These are phyloP conservation scores for Penicillium sp. DNA, from an alignment of 2,329 filamentous ascomycete species.

Conservation along the genomic window DNA sequence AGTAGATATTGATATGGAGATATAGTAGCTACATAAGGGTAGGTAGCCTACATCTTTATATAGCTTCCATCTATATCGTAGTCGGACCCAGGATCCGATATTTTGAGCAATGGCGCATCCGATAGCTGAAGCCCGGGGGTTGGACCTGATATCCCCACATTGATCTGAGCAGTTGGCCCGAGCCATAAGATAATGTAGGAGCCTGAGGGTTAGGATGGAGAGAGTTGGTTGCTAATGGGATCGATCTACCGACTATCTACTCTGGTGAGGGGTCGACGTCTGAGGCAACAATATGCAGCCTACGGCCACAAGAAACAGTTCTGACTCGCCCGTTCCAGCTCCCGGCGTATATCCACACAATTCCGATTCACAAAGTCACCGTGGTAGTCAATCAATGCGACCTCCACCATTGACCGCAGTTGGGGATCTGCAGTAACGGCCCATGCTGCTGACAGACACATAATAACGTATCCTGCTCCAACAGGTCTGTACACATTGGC, in stretches of 20 bases:
- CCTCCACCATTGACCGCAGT: constrained; percentile 16
- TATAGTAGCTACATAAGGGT: too few relatives aligned
- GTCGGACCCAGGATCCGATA: too few relatives aligned
- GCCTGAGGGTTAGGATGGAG: too few relatives aligned
- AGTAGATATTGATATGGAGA: too few relatives aligned
- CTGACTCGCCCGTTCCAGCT: constrained; percentile 12
- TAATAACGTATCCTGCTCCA: constrained; percentile 30
- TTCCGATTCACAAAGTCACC: constrained; percentile 21
- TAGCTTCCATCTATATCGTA: too few relatives aligned
- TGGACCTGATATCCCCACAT: too few relatives aligned
- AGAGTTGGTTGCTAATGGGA: too few relatives aligned
- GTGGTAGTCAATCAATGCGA: constrained; percentile 25
- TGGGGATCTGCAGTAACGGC: constrained; percentile 20
- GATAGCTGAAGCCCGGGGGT: background rate
- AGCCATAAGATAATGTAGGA: constrained; percentile 5
- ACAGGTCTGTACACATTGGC: constrained; percentile 32
- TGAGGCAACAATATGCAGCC: too few relatives aligned
- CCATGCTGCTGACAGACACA: constrained; percentile 30
- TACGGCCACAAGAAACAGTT: background rate
- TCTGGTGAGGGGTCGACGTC: too few relatives aligned
- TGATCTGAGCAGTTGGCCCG: background rate
- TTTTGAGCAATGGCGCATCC: background rate
- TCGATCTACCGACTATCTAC: too few relatives aligned
- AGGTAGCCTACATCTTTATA: too few relatives aligned
- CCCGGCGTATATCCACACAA: background rate